Evolutionary conservation across 192 early-diverging fungal species (phyloP), one percentile per base, ranked within the genome.

Genomic region (Kickxella alabastrina): DNA sequence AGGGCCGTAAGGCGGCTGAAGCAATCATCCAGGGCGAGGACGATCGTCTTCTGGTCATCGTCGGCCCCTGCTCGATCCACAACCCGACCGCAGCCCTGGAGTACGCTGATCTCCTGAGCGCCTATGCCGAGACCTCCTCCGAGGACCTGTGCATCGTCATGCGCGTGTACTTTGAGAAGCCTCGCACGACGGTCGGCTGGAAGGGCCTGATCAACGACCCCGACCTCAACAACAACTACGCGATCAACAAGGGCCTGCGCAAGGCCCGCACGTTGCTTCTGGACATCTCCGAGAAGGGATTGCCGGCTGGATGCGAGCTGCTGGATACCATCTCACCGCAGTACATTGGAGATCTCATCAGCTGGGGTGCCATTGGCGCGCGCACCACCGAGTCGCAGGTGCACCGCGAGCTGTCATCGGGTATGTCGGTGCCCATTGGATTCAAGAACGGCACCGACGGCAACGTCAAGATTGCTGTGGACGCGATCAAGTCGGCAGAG

Each of bases 121-220:
- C 57, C 7, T 84, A 84, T 55, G 74, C 81, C 17, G 72, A 83
- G 8, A 58, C 67, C 19, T 76, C 71, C 2, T 49, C 54, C 25
- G 75, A 80, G 22, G 88, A 92, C 42, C 62, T 91, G 63, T 78
- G 75, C 18, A 83, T 91, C 24, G 64, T 91, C 24, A 91, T 91
- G 89, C 79, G 89, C 43, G 85, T 87, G 34, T 91, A 91, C 79
- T 91, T 91, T 78, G 88, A 90, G 67, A 91, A 91, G 68, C 89
- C 89, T 8, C 76, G 87, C 50, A 87, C 86, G 10, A 89, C 85
- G 13, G 82, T 91, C 10, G 92, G 92, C 14, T 97, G 93, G 93
- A 95, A 95, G 68, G 95, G 93, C 21, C 78, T 96, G 28, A 96
- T 90, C 64, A 88, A 88, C 62, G 88, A 88, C 52, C 87, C 88